Percentiles rank a stretch among this genome's conserved stretches.
Conservation (phyloP, 371 early-diverging fungal species). For the Mucor irregularis region DNA sequence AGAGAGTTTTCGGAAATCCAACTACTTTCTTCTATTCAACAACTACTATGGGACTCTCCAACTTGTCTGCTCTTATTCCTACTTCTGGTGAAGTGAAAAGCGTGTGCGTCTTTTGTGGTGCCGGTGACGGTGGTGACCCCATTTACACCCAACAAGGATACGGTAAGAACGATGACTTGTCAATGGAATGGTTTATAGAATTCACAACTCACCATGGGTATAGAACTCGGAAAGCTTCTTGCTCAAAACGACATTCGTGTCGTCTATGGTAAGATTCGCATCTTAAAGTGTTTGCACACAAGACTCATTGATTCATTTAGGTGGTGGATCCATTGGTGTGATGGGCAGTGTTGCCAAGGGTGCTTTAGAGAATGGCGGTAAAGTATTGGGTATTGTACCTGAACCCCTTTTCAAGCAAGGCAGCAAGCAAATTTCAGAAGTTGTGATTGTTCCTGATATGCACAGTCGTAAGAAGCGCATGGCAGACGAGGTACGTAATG, state of each 20-base stretch:
- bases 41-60: slow-evolving; percentile 1
- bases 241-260: slow-evolving; percentile 64
- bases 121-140: slow-evolving; percentile 54
- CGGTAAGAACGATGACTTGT: slow-evolving; percentile 30
- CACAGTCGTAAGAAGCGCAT: slow-evolving; percentile 80
- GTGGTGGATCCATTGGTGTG: slow-evolving; percentile 77
- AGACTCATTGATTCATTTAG: slow-evolving; percentile 17
- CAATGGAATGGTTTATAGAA: not conserved
- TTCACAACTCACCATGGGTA: not conserved
- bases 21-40: too few species aligned
- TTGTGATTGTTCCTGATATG: slow-evolving; percentile 79
- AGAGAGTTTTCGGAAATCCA: too few species aligned
- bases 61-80: not conserved
- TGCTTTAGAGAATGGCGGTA: slow-evolving; percentile 56
- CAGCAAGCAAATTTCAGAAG: slow-evolving; percentile 57
- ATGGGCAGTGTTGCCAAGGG: slow-evolving; percentile 82
- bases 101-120: slow-evolving; percentile 82
- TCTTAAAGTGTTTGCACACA: not conserved
- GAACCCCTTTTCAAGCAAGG: slow-evolving; percentile 57
- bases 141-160: slow-evolving; percentile 56
- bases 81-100: slow-evolving; percentile 31
- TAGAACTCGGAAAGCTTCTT: slow-evolving; percentile 65
- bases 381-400: slow-evolving; percentile 74
- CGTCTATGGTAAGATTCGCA: slow-evolving; percentile 86
- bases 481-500: slow-evolving; percentile 50